A percentile compares a stretch with the other conserved stretches of the same genome.
phyloP scores from a whole-genome alignment of 306 rosid species.

The Erythrophleum fordii region DNA sequence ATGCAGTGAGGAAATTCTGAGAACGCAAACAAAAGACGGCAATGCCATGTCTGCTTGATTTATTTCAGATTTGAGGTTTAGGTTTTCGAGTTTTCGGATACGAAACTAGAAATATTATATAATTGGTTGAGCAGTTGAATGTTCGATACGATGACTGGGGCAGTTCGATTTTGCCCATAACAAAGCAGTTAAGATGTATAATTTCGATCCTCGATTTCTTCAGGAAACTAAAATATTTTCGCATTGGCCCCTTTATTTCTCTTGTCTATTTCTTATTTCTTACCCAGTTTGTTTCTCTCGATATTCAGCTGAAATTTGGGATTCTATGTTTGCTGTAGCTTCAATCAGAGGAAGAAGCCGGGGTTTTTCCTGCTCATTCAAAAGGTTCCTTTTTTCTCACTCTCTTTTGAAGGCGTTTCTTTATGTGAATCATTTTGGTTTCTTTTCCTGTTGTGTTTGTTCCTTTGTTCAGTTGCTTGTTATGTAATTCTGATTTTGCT shows the following conservation, averaged over 20 bases:
- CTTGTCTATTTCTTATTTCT: background rate
- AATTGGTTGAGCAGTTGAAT: no score
- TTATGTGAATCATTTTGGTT: conserved; percentile 17
- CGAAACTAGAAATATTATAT: no score
- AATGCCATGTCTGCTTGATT: no score
- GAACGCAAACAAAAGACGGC: no score
- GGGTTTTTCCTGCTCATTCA: conserved; percentile 34
- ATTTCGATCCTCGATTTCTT: background rate
- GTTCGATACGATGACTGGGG: no score
- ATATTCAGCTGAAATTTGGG: conserved; percentile 38
- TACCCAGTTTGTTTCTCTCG: background rate
- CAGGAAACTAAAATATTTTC: background rate
- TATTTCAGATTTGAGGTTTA: no score
- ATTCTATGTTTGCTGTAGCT: conserved; percentile 46
- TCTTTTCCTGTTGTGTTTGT: background rate
- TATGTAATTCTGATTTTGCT: background rate
- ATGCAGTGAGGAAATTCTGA: no score
- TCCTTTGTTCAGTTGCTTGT: conserved; percentile 20
- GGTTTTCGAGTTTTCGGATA: no score
- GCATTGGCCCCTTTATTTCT: background rate
- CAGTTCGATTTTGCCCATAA: background rate
- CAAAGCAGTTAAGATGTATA: background rate
- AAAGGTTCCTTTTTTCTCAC: conserved; percentile 36
- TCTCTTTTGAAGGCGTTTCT: background rate
- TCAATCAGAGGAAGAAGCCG: conserved; percentile 39